Conservation (phyloP, 2,329 filamentous ascomycete species). For the Curvularia verruculosa region DNA sequence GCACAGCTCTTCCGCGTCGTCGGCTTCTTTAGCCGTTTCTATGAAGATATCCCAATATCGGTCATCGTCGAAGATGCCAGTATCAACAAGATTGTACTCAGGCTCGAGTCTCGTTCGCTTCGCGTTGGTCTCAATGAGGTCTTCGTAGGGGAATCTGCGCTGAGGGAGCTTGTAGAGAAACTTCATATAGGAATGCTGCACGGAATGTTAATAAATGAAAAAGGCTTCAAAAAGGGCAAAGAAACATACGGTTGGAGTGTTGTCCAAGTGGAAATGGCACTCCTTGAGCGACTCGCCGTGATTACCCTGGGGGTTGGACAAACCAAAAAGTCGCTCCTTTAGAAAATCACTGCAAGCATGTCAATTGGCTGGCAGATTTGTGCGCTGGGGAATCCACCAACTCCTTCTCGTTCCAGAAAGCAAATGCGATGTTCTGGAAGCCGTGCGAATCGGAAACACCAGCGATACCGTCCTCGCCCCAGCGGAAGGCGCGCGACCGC, state of each 20-base stretch:
- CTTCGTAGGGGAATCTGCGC: conserved; percentile 86
- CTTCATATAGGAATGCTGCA: conserved; percentile 97
- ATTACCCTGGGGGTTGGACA: conserved; percentile 96
- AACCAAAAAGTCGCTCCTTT: conserved; percentile 92
- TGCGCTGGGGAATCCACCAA: conserved; percentile 52
- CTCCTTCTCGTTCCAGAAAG: conserved; percentile 99
- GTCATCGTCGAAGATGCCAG: conserved; percentile 84
- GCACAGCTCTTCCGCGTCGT: conserved; percentile 87
- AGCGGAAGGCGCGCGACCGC: conserved; percentile 84
- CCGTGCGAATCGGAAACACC: conserved; percentile 94
- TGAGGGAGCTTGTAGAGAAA: conserved; percentile 98
- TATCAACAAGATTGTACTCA: conserved; percentile 93
- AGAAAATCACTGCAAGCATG: conserved; percentile 72
- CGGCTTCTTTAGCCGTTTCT: conserved; percentile 91
- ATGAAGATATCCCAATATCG: conserved; percentile 98
- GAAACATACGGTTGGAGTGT: conserved; percentile 72
- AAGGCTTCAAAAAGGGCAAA: conserved; percentile 47
- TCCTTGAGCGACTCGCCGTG: conserved; percentile 98
- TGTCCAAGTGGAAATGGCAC: conserved; percentile 94
- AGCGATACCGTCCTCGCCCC: conserved; percentile 97
- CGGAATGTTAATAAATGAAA: conserved; percentile 21
- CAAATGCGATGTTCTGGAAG: conserved; percentile 88
- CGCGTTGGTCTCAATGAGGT: conserved; percentile 84
- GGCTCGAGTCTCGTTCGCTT: conserved; percentile 74
- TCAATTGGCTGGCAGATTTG: conserved; percentile 47